Percentiles rank a stretch among this genome's conserved stretches.
Conservation (phyloP, 2,329 filamentous ascomycete species). For the Aspergillus proliferans region DNA sequence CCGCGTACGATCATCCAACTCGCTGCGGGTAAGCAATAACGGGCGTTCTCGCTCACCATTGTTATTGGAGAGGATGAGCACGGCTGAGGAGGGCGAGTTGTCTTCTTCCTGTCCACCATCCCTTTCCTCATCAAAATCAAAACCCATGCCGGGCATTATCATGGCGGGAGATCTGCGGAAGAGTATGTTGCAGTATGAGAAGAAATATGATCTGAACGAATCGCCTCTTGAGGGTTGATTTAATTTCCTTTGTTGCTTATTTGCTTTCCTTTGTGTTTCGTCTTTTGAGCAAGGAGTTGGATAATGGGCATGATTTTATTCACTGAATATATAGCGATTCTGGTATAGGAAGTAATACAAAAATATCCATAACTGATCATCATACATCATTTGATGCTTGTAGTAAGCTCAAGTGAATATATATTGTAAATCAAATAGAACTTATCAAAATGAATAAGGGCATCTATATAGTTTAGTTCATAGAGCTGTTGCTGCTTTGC, state of each 20-base stretch:
- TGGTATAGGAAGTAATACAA: background rate
- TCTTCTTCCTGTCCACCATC: background rate
- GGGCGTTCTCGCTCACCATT: conserved; percentile 15
- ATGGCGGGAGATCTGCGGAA: conserved; percentile 17
- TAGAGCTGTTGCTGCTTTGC: too few species aligned
- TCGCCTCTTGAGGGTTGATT: conserved; percentile 22
- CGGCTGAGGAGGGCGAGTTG: background rate
- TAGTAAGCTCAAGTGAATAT: too few species aligned
- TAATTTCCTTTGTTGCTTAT: conserved; percentile 5
- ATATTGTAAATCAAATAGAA: too few species aligned
- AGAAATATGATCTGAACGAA: conserved; percentile 23
- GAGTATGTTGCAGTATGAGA: conserved; percentile 18
- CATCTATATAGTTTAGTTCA: too few species aligned
- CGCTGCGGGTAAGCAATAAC: conserved; percentile 19
- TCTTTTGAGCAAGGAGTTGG: conserved; percentile 1
- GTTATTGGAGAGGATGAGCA: conserved; percentile 5
- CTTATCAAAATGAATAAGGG: too few species aligned
- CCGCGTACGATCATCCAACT: conserved; percentile 30
- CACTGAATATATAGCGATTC: background rate
- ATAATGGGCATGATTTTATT: background rate
- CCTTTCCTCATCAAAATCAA: background rate
- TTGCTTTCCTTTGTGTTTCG: background rate
- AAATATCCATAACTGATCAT: background rate
- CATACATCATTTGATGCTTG: background rate
- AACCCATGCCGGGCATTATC: conserved; percentile 8